phyloP scores from a whole-genome alignment of 768 basidiomycete species.

The Lactifluus piperatus region DNA sequence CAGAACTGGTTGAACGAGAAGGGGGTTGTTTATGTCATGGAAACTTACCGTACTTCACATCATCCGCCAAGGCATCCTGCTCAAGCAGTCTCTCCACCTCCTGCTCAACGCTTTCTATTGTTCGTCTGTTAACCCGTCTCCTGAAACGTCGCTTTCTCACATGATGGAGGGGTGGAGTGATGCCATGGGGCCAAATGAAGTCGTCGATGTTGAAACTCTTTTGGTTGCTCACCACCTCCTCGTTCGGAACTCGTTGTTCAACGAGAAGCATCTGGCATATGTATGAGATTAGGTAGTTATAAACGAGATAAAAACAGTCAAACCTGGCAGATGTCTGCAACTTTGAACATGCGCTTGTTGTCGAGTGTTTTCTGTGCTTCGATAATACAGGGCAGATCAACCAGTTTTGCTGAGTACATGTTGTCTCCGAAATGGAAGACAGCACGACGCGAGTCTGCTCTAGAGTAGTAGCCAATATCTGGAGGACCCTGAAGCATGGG shows the following conservation, averaged over 20 bases:
- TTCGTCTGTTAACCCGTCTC: slow-evolving; percentile 77
- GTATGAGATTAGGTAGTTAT: slow-evolving; percentile 10
- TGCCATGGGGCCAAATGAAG: slow-evolving; percentile 94
- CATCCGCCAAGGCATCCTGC: slow-evolving; percentile 64
- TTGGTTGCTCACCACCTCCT: slow-evolving; percentile 52
- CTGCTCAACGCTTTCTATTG: slow-evolving; percentile 90
- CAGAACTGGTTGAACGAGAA: not conserved
- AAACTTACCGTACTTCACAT: slow-evolving; percentile 64
- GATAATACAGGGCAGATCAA: slow-evolving; percentile 89
- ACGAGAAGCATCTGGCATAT: slow-evolving; percentile 82
- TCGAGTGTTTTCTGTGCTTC: slow-evolving; percentile 96
- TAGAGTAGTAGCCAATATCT: not conserved
- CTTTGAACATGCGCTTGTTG: slow-evolving; percentile 96
- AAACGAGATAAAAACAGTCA: not conserved
- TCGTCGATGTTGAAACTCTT: slow-evolving; percentile 85
- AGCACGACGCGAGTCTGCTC: slow-evolving; percentile 79
- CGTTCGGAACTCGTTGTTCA: slow-evolving; percentile 61
- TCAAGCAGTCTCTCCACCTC: slow-evolving; percentile 84
- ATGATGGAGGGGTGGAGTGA: slow-evolving; percentile 88
- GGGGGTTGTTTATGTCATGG: not conserved
- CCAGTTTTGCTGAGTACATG: slow-evolving; percentile 84
- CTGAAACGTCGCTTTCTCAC: slow-evolving; percentile 89
- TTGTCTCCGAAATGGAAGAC: slow-evolving; percentile 79
- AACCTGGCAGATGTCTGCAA: slow-evolving; percentile 97
- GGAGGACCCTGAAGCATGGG: not conserved